phyloP scores from a whole-genome alignment of 768 basidiomycete species.

The Lactifluus piperatus region DNA sequence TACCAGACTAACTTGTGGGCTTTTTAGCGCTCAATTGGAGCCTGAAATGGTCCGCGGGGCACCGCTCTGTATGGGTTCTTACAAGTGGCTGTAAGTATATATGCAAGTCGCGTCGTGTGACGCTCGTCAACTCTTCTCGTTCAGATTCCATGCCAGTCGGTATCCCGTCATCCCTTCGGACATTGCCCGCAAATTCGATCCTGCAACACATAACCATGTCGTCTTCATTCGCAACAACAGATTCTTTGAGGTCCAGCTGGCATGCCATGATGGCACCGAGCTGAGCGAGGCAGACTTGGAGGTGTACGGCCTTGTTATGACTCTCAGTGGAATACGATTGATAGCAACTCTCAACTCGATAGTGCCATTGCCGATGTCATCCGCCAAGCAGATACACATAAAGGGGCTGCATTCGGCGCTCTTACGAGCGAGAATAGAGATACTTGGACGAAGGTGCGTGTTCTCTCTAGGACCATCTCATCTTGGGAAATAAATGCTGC shows the following conservation, averaged over 20 bases:
- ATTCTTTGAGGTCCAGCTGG: slow-evolving; percentile 77
- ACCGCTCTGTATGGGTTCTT: slow-evolving; percentile 88
- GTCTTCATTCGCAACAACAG: slow-evolving; percentile 87
- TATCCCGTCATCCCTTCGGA: slow-evolving; percentile 81
- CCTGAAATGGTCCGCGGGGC: slow-evolving; percentile 75
- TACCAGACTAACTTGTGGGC: not conserved
- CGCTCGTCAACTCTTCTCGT: not conserved
- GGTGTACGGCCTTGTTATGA: slow-evolving; percentile 33
- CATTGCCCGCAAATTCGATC: slow-evolving; percentile 73
- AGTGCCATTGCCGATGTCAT: slow-evolving; percentile 55
- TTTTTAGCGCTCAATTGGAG: slow-evolving; percentile 58
- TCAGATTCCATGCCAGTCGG: slow-evolving; percentile 85
- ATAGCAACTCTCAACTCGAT: slow-evolving; percentile 34
- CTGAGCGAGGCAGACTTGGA: slow-evolving; percentile 79
- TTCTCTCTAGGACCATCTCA: not conserved
- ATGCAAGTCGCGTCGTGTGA: not conserved
- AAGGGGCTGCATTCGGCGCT: slow-evolving; percentile 51
- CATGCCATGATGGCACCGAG: slow-evolving; percentile 52
- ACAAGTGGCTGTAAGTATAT: slow-evolving; percentile 77
- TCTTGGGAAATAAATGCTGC: slow-evolving; percentile 12
- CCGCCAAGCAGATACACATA: slow-evolving; percentile 42
- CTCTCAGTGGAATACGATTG: not conserved
- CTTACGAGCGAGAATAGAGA: slow-evolving; percentile 88
- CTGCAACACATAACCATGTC: slow-evolving; percentile 71
- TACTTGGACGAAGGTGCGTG: slow-evolving; percentile 69